Evolutionary conservation across 106 monocot genomes (phyloP).

Genomic region (Platanthera guangdongensis): DNA sequence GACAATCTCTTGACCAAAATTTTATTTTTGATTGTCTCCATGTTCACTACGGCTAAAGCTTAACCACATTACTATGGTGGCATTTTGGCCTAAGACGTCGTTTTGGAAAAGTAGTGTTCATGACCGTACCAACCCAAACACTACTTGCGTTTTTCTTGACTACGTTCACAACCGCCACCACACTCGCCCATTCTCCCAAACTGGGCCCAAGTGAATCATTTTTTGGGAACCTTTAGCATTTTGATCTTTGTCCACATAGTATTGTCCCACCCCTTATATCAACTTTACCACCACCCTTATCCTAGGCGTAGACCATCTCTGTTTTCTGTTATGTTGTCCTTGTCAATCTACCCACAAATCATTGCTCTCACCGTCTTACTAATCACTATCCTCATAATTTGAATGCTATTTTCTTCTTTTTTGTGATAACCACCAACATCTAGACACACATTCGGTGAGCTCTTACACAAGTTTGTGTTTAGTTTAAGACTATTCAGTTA

Average conservation of each 20-base stretch:
- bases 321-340: neutral
- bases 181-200: too few species aligned
- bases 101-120: too few species aligned
- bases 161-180: too few species aligned
- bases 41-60: too few species aligned
- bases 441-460: neutral
- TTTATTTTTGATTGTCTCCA: too few species aligned
- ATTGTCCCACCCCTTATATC: neutral
- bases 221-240: neutral
- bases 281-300: neutral
- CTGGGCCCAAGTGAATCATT: neutral
- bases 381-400: neutral
- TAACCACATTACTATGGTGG: too few species aligned
- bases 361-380: neutral
- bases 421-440: neutral
- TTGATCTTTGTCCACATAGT: neutral
- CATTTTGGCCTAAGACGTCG: too few species aligned
- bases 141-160: too few species aligned
- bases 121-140: too few species aligned
- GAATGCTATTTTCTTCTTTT: neutral
- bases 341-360: neutral
- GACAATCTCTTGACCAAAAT: too few species aligned
- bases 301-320: neutral
- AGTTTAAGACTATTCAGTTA: too few species aligned
- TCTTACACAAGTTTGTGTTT: too few species aligned